A percentile compares a stretch with the other conserved stretches of the same genome.
Conservation (phyloP, 1,284 basidiomycete species). For the Somion occarium region DNA sequence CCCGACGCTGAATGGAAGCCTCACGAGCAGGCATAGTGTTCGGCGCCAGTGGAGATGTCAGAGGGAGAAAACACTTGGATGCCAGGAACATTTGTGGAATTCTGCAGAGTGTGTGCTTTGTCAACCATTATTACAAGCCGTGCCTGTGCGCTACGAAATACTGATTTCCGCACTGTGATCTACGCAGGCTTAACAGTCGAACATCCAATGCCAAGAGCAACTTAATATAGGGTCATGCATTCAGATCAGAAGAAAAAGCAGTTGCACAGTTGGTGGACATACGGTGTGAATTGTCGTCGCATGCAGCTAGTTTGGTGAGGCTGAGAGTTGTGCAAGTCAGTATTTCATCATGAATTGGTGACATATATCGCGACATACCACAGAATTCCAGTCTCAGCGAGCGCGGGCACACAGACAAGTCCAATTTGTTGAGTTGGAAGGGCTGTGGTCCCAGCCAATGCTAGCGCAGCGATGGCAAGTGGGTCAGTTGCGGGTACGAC, state of each 20-base stretch:
- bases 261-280: background rate
- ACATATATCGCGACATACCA: background rate
- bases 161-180: too few species aligned
- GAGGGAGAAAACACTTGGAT: too few species aligned
- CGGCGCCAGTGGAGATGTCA: too few species aligned
- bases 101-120: too few species aligned
- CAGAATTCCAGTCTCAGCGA: background rate
- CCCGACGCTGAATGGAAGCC: too few species aligned
- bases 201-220: background rate
- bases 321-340: too few species aligned
- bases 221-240: background rate
- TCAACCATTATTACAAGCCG: too few species aligned
- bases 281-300: background rate
- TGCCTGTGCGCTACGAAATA: too few species aligned
- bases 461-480: background rate
- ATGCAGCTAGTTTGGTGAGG: background rate
- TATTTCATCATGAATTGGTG: too few species aligned
- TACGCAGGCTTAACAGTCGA: background rate
- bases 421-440: background rate
- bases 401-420: background rate
- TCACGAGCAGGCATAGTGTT: too few species aligned
- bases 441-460: background rate
- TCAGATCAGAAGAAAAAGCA: too few species aligned
- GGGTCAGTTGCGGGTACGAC: background rate
- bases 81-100: too few species aligned